These are phyloP conservation scores for Jacaranda copaia DNA, from an alignment of 257 asterid species.

Conservation along the genomic window DNA sequence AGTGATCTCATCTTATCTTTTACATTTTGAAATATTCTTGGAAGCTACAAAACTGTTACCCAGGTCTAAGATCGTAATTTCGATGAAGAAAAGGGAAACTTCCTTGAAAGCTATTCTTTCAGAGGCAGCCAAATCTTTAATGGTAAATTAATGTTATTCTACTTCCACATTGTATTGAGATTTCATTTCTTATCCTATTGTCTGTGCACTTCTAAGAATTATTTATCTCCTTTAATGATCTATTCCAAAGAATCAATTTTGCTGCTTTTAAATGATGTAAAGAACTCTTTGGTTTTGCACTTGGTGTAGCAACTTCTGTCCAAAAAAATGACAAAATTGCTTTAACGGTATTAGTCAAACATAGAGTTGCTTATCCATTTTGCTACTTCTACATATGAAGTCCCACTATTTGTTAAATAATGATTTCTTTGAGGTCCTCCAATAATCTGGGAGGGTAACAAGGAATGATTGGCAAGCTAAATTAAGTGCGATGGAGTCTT, in stretches of 20 bases:
- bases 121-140: constrained; percentile 50
- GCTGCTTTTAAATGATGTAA: constrained; percentile 19
- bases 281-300: constrained; percentile 21
- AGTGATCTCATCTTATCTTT: constrained; percentile 28
- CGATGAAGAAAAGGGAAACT: constrained; percentile 71
- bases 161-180: constrained; percentile 21
- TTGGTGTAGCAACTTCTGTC: not conserved
- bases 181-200: constrained; percentile 21
- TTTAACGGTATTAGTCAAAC: not conserved
- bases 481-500: not conserved
- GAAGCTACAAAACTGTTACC: constrained; percentile 58
- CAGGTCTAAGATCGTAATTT: constrained; percentile 51
- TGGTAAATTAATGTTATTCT: constrained; percentile 47
- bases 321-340: not conserved
- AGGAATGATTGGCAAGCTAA: not conserved
- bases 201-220: constrained; percentile 1
- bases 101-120: constrained; percentile 59
- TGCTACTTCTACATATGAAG: constrained; percentile 13
- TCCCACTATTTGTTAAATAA: not conserved
- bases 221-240: constrained; percentile 21
- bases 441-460: constrained; percentile 1
- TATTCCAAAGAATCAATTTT: constrained; percentile 15
- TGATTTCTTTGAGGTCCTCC: not conserved
- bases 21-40: constrained; percentile 30
- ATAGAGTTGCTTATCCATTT: not conserved